Evolutionary conservation across 1,284 basidiomycete genomes (phyloP).

Genomic region (Marasmius tenuissimus): DNA sequence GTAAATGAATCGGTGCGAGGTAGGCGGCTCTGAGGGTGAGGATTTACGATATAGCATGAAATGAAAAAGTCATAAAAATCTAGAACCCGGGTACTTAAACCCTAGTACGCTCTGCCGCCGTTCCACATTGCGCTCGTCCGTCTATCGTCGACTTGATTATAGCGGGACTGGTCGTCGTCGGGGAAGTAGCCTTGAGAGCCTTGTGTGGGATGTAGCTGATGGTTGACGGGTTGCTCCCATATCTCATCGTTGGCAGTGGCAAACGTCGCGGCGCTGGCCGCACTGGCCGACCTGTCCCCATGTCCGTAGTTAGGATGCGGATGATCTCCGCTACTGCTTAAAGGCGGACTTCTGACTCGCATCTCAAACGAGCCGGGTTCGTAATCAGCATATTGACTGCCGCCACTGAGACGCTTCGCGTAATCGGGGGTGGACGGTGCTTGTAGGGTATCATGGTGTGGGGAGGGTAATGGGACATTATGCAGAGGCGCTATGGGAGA

Average conservation of each 20-base stretch:
- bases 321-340: slow-evolving; percentile 18
- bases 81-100: not conserved
- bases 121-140: slow-evolving; percentile 38
- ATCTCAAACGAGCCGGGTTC: slow-evolving; percentile 49
- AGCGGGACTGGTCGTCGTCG: slow-evolving; percentile 3
- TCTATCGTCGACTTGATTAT: slow-evolving; percentile 20
- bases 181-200: slow-evolving; percentile 1
- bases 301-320: slow-evolving; percentile 8
- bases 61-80: not conserved
- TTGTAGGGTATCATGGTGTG: not conserved
- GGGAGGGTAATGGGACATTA: not conserved
- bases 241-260: slow-evolving; percentile 44
- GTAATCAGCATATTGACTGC: not conserved
- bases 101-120: slow-evolving; percentile 40
- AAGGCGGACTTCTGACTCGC: slow-evolving; percentile 42
- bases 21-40: too few relatives aligned
- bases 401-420: slow-evolving; percentile 13
- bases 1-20: too few relatives aligned
- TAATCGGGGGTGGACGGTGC: slow-evolving; percentile 10
- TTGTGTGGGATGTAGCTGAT: slow-evolving; percentile 5
- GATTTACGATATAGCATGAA: not conserved
- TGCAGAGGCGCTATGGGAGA: not conserved
- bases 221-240: slow-evolving; percentile 4
- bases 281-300: slow-evolving; percentile 33
- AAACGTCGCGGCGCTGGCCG: slow-evolving; percentile 40